Evolutionary conservation across 768 basidiomycete genomes (phyloP), one percentile per base, ranked within the genome.

Genomic region (Dioszegia crocea): DNA sequence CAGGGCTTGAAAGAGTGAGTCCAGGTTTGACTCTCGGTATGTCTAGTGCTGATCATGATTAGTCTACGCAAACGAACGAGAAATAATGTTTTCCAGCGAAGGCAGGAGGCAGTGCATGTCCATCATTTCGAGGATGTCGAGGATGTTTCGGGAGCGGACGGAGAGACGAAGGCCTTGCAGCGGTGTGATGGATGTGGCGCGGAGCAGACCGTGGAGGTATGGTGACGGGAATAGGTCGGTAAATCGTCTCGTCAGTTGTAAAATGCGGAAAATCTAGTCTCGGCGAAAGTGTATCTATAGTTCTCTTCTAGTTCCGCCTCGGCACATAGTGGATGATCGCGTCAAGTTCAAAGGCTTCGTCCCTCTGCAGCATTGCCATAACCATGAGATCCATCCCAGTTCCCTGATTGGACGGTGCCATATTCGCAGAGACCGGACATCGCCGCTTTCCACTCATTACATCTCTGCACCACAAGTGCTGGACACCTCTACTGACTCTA

Each of bases 101-200:
- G 89, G 47, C 84, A 87, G 70, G 91, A 96, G 62, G 84, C 84
- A 57, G 88, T 91, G 76, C 96, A 99, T 76, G 84, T 82, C 51
- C 96, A 99, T 76, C 82, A 82, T 16, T 98, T 89, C 75, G 85
- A 87, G 29, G 79, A 84, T 17, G 83, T 84, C 60, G 72, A 68
- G 9, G 80, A 76, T 39, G 57, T 61, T 0, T 56, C 53, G 14
- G 64, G 62, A 48, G 81, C 81, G 0, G 76, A 80, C 3, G 69
- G 59, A 14, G 57, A 51, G 38, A 63, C 43, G 16, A 70, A 46
- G 39, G 31, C 57, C 1, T 21, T 71, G 23, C 89, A 97, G 79
- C 80, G 87, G 48, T 98, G 94, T 68, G 85, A 85, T 67, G 84
- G 83, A 62, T 98, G 94, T 77, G 94, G 92, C 16, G 96, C 96